Percentiles rank a stretch among this genome's conserved stretches.
phyloP scores from a whole-genome alignment of 108 stramenopile species.

The Skeletonema grethae region DNA sequence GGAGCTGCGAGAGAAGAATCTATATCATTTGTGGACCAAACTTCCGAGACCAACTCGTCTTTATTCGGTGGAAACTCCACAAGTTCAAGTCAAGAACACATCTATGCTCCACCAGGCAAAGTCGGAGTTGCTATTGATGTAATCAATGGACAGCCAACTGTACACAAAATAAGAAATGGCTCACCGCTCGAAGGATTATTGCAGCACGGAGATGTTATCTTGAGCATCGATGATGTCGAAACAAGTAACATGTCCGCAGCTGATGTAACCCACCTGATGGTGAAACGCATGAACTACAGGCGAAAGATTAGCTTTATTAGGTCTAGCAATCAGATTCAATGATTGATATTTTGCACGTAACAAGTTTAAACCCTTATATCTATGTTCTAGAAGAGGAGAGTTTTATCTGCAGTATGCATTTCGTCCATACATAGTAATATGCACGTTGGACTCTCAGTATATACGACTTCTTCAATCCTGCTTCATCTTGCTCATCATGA shows the following conservation, averaged over 20 bases:
- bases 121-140: constrained; percentile 55
- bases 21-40: constrained; percentile 1
- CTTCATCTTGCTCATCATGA: constrained; percentile 45
- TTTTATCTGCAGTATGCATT: background rate
- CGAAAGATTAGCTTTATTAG: constrained; percentile 60
- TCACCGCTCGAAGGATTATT: constrained; percentile 47
- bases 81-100: constrained; percentile 13
- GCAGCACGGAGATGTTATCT: constrained; percentile 36
- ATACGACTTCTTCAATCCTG: constrained; percentile 30
- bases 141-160: constrained; percentile 41
- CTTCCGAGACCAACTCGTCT: constrained; percentile 4
- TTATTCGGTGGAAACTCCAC: constrained; percentile 9
- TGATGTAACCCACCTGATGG: constrained; percentile 51
- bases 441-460: background rate
- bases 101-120: constrained; percentile 49
- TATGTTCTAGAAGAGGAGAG: background rate
- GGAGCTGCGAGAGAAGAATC: background rate
- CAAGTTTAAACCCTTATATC: background rate
- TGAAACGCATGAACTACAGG: constrained; percentile 56
- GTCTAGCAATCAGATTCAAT: constrained; percentile 11
- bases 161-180: constrained; percentile 50
- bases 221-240: constrained; percentile 53
- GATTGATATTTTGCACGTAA: background rate
- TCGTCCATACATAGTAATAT: background rate
- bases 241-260: constrained; percentile 50